Percentiles rank a stretch among this genome's conserved stretches.
These are phyloP conservation scores for Acidiella bohemica DNA, from an alignment of 495 filamentous ascomycete species.

Conservation along the genomic window DNA sequence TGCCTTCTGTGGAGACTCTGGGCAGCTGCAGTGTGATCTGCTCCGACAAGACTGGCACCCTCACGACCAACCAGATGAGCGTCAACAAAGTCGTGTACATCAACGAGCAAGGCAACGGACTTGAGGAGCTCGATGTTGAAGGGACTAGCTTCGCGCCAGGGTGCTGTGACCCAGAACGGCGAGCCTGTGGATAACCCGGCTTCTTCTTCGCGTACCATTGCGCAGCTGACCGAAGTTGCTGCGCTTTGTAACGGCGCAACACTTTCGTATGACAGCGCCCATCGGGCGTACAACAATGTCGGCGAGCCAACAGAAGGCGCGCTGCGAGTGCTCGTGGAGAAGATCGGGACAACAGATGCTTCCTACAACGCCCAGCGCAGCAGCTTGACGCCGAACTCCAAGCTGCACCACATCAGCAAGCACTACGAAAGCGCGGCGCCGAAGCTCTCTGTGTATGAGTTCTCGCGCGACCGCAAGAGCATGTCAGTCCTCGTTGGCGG, in stretches of 20 bases:
- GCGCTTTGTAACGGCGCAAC: constrained; percentile 83
- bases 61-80: constrained; percentile 99
- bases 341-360: constrained; percentile 62
- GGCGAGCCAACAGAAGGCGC: constrained; percentile 96
- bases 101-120: constrained; percentile 50
- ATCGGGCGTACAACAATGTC: constrained; percentile 62
- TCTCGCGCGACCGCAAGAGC: constrained; percentile 95
- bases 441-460: constrained; percentile 81
- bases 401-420: constrained; percentile 64
- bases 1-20: constrained; percentile 94
- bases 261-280: constrained; percentile 67
- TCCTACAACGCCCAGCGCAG: constrained; percentile 42
- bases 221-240: constrained; percentile 71
- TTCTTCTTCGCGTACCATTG: constrained; percentile 61
- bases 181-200: constrained; percentile 55
- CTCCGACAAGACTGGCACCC: constrained; percentile 98
- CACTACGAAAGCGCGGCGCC: constrained; percentile 68
- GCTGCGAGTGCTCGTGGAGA: constrained; percentile 80
- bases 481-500: constrained; percentile 90
- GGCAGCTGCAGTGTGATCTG: constrained; percentile 99
- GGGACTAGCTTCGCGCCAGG: constrained; percentile 90
- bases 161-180: constrained; percentile 53
- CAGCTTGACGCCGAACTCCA: constrained; percentile 38
- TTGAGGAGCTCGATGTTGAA: constrained; percentile 84
- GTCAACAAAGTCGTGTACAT: constrained; percentile 85